These are phyloP conservation scores for Malassezia caprae DNA, from an alignment of 1,284 basidiomycete genomes.

Conservation along the genomic window DNA sequence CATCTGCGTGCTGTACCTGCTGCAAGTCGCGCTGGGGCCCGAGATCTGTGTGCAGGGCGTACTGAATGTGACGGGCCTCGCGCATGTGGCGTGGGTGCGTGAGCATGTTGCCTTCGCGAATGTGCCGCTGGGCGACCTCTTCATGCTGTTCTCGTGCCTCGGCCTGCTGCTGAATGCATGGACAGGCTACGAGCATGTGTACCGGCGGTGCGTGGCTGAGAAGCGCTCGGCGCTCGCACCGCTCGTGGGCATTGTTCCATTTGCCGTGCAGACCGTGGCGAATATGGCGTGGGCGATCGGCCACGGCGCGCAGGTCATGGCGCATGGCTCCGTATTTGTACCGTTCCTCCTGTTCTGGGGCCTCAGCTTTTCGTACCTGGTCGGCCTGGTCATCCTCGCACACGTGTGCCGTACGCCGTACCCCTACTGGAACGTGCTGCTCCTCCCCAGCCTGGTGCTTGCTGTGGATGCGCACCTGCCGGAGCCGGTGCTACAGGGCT, in stretches of 20 bases:
- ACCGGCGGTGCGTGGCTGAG: constrained; percentile 4
- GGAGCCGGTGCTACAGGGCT: constrained; percentile 60
- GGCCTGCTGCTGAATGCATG: constrained; percentile 72
- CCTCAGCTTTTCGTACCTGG: constrained; percentile 62
- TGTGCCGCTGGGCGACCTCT: constrained; percentile 70
- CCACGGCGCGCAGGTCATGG: constrained; percentile 25
- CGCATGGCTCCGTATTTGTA: constrained; percentile 55
- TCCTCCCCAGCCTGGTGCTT: constrained; percentile 68
- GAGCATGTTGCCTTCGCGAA: constrained; percentile 53
- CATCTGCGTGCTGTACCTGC: constrained; percentile 67
- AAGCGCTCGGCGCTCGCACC: constrained; percentile 53
- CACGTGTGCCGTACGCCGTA: constrained; percentile 78
- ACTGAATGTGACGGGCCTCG: constrained; percentile 58
- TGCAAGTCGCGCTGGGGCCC: constrained; percentile 52
- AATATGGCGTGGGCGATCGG: constrained; percentile 68
- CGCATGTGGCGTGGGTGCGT: constrained; percentile 49
- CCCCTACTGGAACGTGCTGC: constrained; percentile 76
- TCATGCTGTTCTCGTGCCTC: constrained; percentile 72
- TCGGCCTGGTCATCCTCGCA: constrained; percentile 82
- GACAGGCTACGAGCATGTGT: constrained; percentile 50
- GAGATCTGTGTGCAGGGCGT: constrained; percentile 72
- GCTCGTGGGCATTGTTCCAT: constrained; percentile 67
- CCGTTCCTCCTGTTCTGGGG: constrained; percentile 87
- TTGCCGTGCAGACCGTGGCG: constrained; percentile 60
- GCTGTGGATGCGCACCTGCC: constrained; percentile 59